Evolutionary conservation across 495 filamentous ascomycete genomes (phyloP), one percentile per base, ranked within the genome.

Genomic region (Peziza echinospora): DNA sequence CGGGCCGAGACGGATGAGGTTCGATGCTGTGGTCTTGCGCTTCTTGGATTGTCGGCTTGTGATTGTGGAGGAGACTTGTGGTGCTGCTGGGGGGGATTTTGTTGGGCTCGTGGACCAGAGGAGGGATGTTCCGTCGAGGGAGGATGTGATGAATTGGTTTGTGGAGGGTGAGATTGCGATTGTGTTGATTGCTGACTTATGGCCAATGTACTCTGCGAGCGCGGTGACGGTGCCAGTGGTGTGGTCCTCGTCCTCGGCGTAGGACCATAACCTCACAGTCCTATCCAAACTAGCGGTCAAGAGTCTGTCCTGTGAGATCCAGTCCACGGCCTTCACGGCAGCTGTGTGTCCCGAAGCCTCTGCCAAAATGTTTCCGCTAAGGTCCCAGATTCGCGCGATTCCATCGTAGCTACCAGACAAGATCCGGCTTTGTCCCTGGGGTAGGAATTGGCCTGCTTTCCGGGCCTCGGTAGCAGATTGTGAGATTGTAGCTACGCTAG

Each of bases 361-460:
- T 8, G 79, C 77, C 45, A 92, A 63, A 1, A 77, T 68, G 50
- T 86, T 72, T 3, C 80, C 84, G 1, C 82, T 84, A 62, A 76
- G 75, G 55, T 89, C 79, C 87, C 89, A 94, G 55, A 96, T 69
- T 43, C 84, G 68, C 30, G 93, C 62, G 8, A 89, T 59, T 21
- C 87, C 87, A 59, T 97, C 89, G 58, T 89, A 94, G 24, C 80
- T 82, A 9, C 76, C 85, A 0, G 83, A 85, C n/a, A 93, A 63
- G 47, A 96, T 79, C 37, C 83, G 67, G 13, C 30, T 17, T 17
- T 37, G 13, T 3, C 19, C 19, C 30, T 3, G 53, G 78, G 74
- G 44, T 78, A 68, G 24, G 19, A 37, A 37, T 17, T 37, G 74
- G 73, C 26, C 53, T 50, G 5, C 41, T 41, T 21, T 67, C 65